These are phyloP conservation scores for Didymella glomerata DNA, from an alignment of 2,329 filamentous ascomycete genomes.

Conservation along the genomic window DNA sequence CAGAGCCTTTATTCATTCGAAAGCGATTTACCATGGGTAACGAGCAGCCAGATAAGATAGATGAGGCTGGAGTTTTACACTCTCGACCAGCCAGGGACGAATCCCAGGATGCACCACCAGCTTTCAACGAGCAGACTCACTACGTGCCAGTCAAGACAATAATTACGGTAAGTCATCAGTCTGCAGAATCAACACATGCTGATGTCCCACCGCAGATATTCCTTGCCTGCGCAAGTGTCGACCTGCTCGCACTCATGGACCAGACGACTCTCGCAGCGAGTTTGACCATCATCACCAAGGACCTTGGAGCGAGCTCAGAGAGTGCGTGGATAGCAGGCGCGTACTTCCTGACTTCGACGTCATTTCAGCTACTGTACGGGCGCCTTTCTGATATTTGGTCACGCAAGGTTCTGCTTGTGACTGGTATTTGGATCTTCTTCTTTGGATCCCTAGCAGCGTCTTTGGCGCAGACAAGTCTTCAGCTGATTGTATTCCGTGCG, in stretches of 20 bases:
- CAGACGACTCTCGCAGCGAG: slow-evolving; percentile 36
- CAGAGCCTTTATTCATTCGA: background rate
- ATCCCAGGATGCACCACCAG: slow-evolving; percentile 2
- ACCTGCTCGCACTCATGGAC: slow-evolving; percentile 33
- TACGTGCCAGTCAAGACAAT: slow-evolving; percentile 34
- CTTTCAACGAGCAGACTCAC: slow-evolving; percentile 35
- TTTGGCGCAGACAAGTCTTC: slow-evolving; percentile 60
- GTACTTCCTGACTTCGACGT: slow-evolving; percentile 66
- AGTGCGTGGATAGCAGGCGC: slow-evolving; percentile 66
- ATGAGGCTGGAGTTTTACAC: background rate
- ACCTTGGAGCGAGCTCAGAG: slow-evolving; percentile 53
- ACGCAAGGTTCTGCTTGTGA: slow-evolving; percentile 56
- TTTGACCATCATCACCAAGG: slow-evolving; percentile 34
- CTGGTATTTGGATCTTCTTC: slow-evolving; percentile 55
- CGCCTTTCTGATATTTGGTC: slow-evolving; percentile 69
- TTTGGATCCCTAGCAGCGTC: slow-evolving; percentile 67
- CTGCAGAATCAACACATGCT: background rate
- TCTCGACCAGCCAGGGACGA: background rate
- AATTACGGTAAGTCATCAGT: slow-evolving; percentile 24
- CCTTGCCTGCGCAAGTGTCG: slow-evolving; percentile 35
- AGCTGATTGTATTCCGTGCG: slow-evolving; percentile 67
- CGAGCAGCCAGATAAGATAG: background rate
- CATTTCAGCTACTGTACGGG: slow-evolving; percentile 72
- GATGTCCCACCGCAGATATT: slow-evolving; percentile 26
- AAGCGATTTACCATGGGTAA: background rate